Conservation (phyloP, 139 green algal genomes). For the Picochlorum sp. region DNA sequence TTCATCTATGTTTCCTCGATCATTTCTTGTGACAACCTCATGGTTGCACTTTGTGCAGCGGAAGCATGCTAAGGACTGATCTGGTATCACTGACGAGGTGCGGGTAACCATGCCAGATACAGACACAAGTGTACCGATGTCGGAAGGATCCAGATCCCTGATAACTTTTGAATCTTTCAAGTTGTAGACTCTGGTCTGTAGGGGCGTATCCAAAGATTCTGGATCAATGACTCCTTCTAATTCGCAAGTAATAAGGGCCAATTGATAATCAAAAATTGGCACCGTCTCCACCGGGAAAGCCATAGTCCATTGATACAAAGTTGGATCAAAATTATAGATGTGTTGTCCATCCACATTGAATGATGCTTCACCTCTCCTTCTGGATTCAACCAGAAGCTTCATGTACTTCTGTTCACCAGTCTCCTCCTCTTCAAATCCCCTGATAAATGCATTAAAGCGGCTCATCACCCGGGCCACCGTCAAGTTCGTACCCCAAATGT, state of each 20-base stretch:
- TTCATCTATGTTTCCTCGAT: slow-evolving; percentile 64
- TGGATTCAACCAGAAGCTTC: slow-evolving; percentile 29
- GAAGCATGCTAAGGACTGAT: slow-evolving; percentile 68
- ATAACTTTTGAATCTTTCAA: slow-evolving; percentile 67
- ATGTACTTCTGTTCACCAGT: slow-evolving; percentile 35
- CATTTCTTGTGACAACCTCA: slow-evolving; percentile 25
- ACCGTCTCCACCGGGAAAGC: slow-evolving; percentile 63
- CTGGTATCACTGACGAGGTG: slow-evolving; percentile 78
- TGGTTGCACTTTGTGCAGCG: slow-evolving; percentile 26
- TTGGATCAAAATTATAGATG: slow-evolving; percentile 47
- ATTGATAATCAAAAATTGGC: slow-evolving; percentile 30
- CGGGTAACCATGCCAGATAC: slow-evolving; percentile 95
- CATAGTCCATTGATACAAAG: slow-evolving; percentile 72
- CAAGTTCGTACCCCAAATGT: slow-evolving; percentile 84
- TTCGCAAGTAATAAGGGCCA: slow-evolving; percentile 15
- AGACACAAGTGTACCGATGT: slow-evolving; percentile 84
- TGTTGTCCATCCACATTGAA: slow-evolving; percentile 82
- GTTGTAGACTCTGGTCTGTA: slow-evolving; percentile 85
- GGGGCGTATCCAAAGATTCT: background rate
- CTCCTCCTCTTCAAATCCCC: slow-evolving; percentile 30
- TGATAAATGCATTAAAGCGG: slow-evolving; percentile 60
- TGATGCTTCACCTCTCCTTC: slow-evolving; percentile 20
- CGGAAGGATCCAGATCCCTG: slow-evolving; percentile 87
- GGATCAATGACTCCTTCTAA: slow-evolving; percentile 17
- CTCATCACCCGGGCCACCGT: slow-evolving; percentile 31